These are phyloP conservation scores for Colletotrichum coccodes DNA, from an alignment of 2,329 filamentous ascomycete genomes.

Conservation along the genomic window DNA sequence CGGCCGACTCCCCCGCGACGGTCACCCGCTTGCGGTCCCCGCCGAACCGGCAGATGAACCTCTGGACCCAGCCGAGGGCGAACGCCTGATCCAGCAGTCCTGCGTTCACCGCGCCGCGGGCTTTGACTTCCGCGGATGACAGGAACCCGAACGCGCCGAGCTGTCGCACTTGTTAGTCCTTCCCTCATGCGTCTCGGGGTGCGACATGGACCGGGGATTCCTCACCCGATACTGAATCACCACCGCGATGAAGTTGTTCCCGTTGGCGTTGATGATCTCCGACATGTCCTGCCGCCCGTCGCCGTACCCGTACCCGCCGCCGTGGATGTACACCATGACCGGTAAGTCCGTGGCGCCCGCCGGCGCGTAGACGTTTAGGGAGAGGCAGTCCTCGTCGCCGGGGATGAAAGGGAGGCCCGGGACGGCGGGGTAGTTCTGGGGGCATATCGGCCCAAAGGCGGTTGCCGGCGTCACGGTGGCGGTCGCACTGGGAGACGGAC, in stretches of 20 bases:
- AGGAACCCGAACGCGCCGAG: constrained; percentile 58
- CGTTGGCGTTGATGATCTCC: constrained; percentile 38
- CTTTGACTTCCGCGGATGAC: constrained; percentile 51
- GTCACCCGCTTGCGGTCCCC: constrained; percentile 60
- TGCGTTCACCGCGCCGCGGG: constrained; percentile 51
- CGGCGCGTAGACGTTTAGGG: constrained; percentile 56
- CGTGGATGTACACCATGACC: constrained; percentile 59
- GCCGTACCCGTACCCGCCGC: constrained; percentile 50
- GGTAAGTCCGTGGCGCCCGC: constrained; percentile 49
- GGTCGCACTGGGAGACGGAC: constrained; percentile 39
- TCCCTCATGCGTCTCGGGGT: too few relatives aligned
- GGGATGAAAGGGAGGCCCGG: constrained; percentile 37
- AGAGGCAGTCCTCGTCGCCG: constrained; percentile 56
- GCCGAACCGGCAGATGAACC: constrained; percentile 59
- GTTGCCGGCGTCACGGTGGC: constrained; percentile 43
- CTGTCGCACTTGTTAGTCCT: constrained; percentile 31
- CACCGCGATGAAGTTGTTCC: constrained; percentile 48
- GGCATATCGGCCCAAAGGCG: constrained; percentile 44
- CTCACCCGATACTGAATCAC: constrained; percentile 49
- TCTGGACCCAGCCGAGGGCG: constrained; percentile 61
- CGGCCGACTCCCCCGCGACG: constrained; percentile 62
- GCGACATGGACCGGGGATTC: too few relatives aligned
- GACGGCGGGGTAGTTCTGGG: constrained; percentile 42
- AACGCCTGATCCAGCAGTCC: constrained; percentile 60
- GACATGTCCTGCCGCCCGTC: constrained; percentile 36